Evolutionary conservation across 495 filamentous ascomycete species (phyloP), one percentile per base, ranked within the genome.

Genomic region (Daldinia grandis): DNA sequence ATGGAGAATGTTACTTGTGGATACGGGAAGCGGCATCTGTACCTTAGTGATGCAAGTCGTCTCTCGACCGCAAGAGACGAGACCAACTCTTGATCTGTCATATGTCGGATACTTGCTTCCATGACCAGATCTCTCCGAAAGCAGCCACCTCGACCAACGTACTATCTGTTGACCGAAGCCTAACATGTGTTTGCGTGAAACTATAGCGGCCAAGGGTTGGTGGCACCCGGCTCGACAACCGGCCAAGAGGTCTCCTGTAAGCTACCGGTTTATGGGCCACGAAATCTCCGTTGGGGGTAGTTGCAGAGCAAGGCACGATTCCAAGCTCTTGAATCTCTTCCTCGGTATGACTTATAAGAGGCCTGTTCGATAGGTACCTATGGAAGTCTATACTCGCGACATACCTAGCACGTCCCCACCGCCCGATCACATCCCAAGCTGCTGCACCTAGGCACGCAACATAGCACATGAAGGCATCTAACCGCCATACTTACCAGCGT

Each of bases 231-330:
- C 62, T 65, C 21, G 54, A 57, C 25, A 25, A 58, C 56, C 38
- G 57, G 49, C 62, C 44, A 58, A 71, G 24, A 27, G n/a, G 15
- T 38, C 31, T 30, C 49, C 69, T 75, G 75, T 68, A 15, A 27
- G 49, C 28, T 62, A 40, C 70, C 71, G 73, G 24, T 14, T 24
- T 67, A 53, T 58, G 68, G 69, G 55, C 17, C 63, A 76, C 75
- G 61, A 70, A 77, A 72, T 74, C 71, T 75, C 70, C 70, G 73
- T 69, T 30, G 33, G 71, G 72, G 74, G 66, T 73, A 44, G 55
- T 56, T 75, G 69, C 75, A 76, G 73, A 33, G 25, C 42, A 44
- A 57, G 51, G 42, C 70, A 44, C 61, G 70, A 72, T 72, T 72
- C 57, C 60, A 53, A 50, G 55, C 17, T 58, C 12, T 40, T 3